Conservation (phyloP, 345 rosid genomes). For the Trapa incisa region DNA sequence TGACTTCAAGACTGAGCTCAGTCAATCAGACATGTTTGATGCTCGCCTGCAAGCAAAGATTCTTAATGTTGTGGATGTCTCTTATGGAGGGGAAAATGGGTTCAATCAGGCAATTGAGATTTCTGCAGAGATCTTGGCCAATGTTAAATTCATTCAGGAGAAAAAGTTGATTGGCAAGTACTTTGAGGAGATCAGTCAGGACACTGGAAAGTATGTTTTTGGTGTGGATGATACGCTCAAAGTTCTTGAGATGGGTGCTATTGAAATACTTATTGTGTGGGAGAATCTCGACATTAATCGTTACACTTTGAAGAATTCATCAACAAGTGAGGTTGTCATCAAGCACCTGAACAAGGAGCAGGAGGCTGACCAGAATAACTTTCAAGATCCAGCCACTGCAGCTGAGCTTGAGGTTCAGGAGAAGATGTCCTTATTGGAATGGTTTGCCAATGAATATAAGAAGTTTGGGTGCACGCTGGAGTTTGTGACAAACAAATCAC, state of each 20-base stretch:
- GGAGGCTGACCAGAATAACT: constrained; percentile 34
- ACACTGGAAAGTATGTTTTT: constrained; percentile 40
- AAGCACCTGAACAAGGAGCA: constrained; percentile 55
- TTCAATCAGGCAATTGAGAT: constrained; percentile 64
- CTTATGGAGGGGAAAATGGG: constrained; percentile 17
- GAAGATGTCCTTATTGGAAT: too few species aligned
- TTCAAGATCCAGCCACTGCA: constrained; percentile 24
- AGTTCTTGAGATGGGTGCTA: constrained; percentile 61
- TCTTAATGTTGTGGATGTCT: constrained; percentile 58
- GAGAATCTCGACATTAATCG: constrained; percentile 47
- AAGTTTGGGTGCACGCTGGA: too few species aligned
- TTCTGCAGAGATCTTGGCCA: constrained; percentile 49
- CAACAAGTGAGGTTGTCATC: constrained; percentile 29
- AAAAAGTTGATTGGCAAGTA: constrained; percentile 62
- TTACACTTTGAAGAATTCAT: constrained; percentile 30
- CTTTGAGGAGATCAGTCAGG: constrained; percentile 68
- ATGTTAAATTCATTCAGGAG: constrained; percentile 66
- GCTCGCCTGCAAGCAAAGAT: constrained; percentile 60
- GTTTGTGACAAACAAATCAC: too few species aligned
- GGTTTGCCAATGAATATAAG: too few species aligned
- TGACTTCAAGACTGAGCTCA: constrained; percentile 61
- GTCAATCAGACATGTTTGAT: constrained; percentile 71
- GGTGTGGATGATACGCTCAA: constrained; percentile 30
- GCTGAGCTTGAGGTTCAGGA: constrained; percentile 13
- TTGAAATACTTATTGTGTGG: constrained; percentile 61